Percentiles rank a stretch among this genome's conserved stretches.
phyloP scores from a whole-genome alignment of 768 basidiomycete species.

The Trametes gibbosa region DNA sequence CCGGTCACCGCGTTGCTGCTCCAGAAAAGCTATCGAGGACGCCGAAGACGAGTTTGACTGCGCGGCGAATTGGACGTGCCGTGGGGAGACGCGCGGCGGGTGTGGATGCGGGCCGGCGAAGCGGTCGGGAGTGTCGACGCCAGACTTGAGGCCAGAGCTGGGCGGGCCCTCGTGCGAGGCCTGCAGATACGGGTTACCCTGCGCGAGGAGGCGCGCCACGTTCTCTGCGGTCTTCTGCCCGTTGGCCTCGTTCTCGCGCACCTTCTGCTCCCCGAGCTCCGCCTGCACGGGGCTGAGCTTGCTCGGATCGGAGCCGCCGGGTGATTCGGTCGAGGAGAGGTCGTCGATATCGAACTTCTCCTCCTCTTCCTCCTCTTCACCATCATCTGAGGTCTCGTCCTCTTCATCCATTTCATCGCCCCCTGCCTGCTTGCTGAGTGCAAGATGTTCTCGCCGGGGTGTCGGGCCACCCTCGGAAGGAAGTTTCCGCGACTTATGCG shows the following conservation, averaged over 20 bases:
- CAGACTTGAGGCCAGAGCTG: constrained; percentile 45
- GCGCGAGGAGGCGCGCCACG: constrained; percentile 34
- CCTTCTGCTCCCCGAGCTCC: constrained; percentile 24
- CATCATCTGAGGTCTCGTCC: constrained; percentile 39
- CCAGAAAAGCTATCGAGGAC: constrained; percentile 37
- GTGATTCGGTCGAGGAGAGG: constrained; percentile 57
- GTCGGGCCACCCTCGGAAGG: constrained; percentile 13
- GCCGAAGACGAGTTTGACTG: constrained; percentile 34
- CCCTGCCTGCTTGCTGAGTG: constrained; percentile 35
- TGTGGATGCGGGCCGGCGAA: constrained; percentile 52
- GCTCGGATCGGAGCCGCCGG: constrained; percentile 13
- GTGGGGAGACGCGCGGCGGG: constrained; percentile 42
- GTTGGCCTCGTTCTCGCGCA: neutral
- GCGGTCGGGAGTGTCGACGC: constrained; percentile 62
- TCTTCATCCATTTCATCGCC: constrained; percentile 31
- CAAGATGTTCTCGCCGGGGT: constrained; percentile 1
- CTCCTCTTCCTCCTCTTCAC: constrained; percentile 53
- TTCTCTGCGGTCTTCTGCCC: constrained; percentile 18
- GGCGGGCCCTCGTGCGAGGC: constrained; percentile 35
- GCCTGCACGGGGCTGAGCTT: constrained; percentile 20
- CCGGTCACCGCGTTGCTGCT: constrained; percentile 37
- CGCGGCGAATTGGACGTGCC: constrained; percentile 49
- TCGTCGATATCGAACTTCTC: constrained; percentile 95
- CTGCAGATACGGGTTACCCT: constrained; percentile 30
- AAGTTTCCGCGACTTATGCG: constrained; percentile 17